Evolutionary conservation across 306 rosid genomes (phyloP), one percentile per base, ranked within the genome.

Genomic region (Prunus dulcis): DNA sequence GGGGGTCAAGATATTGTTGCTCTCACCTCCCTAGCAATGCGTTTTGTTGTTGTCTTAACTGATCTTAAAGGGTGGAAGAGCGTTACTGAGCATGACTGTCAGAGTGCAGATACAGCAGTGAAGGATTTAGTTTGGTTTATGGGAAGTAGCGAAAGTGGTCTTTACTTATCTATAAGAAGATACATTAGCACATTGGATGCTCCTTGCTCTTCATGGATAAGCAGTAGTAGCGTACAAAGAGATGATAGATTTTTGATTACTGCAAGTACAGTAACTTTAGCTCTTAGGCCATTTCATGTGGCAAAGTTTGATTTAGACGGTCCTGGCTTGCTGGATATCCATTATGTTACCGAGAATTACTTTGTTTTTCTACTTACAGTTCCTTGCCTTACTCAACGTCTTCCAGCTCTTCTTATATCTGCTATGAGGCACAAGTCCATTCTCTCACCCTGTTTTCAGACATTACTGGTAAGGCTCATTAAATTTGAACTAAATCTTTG

Each of bases 261-360:
- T 67, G 92, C 97, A 71, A 95, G 97, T 83, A 86, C 93, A 66
- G 83, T 95, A 79, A 95, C 97, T 73, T 83, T 95, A 82, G 97
- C 93, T 46, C 80, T 92, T 68, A 92, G 92, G 76, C 97, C 98
- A 58, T 88, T 92, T 82, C 87, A 79, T 78, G 64, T 81, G 87
- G 81, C 81, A 60, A 79, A 71, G 76, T 78, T 72, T 71, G 86
- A 86, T 77, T 63, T 64, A 30, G 78, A 82, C 50, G 83, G 73
- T 66, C 80, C 73, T 74, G 82, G 64, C 71, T 64, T 68, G 69
- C 83, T 72, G 81, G 93, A 84, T 77, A 80, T 77, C 76, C 83
- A 87, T 82, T 62, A 76, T 76, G 86, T 83, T 82, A 85, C 97
- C 46, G 87, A 84, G 82, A 91, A 85, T 76, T 95, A 84, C 84